Evolutionary conservation across 2,329 filamentous ascomycete genomes (phyloP).

Genomic region (Ophiostoma triangulosporum): DNA sequence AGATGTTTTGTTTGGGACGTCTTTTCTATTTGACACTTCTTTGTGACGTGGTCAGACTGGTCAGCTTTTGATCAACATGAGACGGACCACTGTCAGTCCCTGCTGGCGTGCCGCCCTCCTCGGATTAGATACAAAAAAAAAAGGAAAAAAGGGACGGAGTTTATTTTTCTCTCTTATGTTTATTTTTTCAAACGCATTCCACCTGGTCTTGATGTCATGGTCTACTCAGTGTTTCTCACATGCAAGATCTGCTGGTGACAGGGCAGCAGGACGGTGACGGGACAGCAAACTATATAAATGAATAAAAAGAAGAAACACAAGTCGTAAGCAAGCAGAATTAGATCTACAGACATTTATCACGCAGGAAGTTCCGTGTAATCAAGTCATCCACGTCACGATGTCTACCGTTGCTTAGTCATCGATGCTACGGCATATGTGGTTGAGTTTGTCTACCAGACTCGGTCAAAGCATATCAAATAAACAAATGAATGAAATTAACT

Average conservation of each 20-base stretch:
- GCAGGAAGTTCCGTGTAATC: neutral
- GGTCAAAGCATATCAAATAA: neutral
- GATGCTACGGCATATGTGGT: too few species aligned
- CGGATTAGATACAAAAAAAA: slow-evolving; percentile 2
- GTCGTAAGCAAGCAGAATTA: too few species aligned
- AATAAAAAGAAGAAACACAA: neutral
- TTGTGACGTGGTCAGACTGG: too few species aligned
- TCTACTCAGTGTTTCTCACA: neutral
- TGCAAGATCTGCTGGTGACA: neutral
- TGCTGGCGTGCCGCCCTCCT: neutral
- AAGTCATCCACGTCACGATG: too few species aligned
- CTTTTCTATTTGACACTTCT: neutral
- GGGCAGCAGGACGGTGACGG: neutral
- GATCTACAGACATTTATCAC: too few species aligned
- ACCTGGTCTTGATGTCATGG: neutral
- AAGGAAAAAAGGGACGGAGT: neutral
- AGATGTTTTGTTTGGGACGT: neutral
- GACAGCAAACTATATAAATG: neutral
- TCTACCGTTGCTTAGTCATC: too few species aligned
- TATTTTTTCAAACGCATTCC: slow-evolving; percentile 1
- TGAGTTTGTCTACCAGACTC: too few species aligned
- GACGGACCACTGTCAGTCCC: neutral
- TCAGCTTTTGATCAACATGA: neutral
- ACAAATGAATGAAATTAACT: neutral
- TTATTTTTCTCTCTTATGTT: slow-evolving; percentile 1